Percentiles rank a stretch among this genome's conserved stretches.
These are phyloP conservation scores for Nicotiana attenuata DNA, from an alignment of 257 asterid species.

Conservation along the genomic window DNA sequence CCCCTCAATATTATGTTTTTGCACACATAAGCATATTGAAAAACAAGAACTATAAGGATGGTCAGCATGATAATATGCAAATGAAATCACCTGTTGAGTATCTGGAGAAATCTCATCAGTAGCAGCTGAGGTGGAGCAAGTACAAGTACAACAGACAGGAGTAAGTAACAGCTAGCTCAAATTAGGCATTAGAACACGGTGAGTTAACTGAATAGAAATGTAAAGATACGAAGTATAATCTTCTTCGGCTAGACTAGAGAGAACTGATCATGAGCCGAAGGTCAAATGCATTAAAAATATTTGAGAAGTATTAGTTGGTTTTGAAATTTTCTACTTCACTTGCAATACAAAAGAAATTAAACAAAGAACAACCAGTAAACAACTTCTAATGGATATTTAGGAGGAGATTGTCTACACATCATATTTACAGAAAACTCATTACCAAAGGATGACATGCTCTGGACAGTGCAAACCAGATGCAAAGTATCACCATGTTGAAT, in stretches of 20 bases:
- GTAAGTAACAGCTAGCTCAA: background rate
- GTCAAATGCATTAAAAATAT: no score
- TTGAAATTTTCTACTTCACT: background rate
- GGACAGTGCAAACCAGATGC: background rate
- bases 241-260: background rate
- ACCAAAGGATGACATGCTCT: background rate
- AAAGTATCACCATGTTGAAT: no score
- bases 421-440: no score
- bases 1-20: background rate
- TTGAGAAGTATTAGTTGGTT: background rate
- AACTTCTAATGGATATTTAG: no score
- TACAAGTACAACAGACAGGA: background rate
- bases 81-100: background rate
- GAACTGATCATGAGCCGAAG: no score
- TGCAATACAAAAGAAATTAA: background rate
- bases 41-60: no score
- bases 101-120: background rate
- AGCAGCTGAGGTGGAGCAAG: background rate
- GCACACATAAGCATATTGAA: no score
- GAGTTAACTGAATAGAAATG: background rate
- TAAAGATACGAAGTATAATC: background rate
- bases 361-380: no score
- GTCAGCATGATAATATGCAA: no score
- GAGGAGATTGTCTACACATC: no score
- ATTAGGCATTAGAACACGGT: background rate